Evolutionary conservation across 129 eudicot species (phyloP), one percentile per base, ranked within the genome.

Genomic region (Lactuca sativa): DNA sequence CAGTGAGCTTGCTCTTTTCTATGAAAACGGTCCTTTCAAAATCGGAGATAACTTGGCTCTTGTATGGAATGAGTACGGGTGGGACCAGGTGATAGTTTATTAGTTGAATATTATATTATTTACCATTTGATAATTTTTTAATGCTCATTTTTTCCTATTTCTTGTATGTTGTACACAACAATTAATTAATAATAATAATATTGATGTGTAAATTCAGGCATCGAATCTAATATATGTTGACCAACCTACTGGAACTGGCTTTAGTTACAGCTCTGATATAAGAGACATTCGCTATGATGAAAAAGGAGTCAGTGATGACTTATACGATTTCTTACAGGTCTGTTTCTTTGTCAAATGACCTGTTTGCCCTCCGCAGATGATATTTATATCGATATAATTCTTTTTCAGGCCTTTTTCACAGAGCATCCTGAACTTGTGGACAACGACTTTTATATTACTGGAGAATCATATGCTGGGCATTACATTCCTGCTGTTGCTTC

Each of bases 381-480:
- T 17, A 47, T 48, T 49, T 60, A 30, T 15, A 15, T 15, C 47
- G 30, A 25, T 25, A 25, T 25, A 49, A 15, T 75, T 68, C 14
- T 31, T 1, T 61, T 61, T 60, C 84, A 91, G 97, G 90, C 84
- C 12, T 91, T 91, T 64, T 91, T 91, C 63, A 53, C 65, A 62
- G 88, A 73, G 62, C 97, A 88, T 72, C 97, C 97, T 21, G 80
- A 91, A 55, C 81, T 66, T 65, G 77, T 66, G 31, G 78, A 80
- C 13, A 91, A 91, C 71, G 97, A 91, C 21, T 91, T 91, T 16
- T 91, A 77, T 74, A 84, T 91, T 56, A 88, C 92, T 58, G 97
- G 97, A 82, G 97, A 91, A 78, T 91, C 97, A 47, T 91, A 91
- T 66, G 97, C 97, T 54, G 97, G 97, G 54, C 97, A 91, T 60